Conservation (phyloP, 345 rosid species). For the Alliaria petiolata region DNA sequence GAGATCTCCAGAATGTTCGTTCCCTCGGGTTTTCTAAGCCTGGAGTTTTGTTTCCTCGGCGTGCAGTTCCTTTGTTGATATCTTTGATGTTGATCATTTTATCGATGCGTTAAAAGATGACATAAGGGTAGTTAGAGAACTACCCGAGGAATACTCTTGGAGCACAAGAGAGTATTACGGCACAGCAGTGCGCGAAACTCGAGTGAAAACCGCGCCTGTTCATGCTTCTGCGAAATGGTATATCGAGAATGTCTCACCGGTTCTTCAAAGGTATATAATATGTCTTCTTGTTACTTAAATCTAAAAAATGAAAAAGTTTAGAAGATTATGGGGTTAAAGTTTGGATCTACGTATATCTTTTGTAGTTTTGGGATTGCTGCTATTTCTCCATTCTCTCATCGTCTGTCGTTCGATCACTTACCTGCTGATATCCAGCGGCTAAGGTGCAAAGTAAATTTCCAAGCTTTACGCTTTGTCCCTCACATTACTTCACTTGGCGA, state of each 20-base stretch:
- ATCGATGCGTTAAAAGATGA: conserved; percentile 61
- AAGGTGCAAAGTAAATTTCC: conserved; percentile 95
- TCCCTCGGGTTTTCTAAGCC: background rate
- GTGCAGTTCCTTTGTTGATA: conserved; percentile 80
- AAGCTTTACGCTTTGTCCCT: conserved; percentile 83
- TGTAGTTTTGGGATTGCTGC: conserved; percentile 90
- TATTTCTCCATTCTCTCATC: conserved; percentile 91
- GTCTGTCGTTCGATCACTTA: conserved; percentile 81
- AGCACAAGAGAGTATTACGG: conserved; percentile 94
- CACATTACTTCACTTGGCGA: conserved; percentile 77
- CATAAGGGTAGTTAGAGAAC: conserved; percentile 61
- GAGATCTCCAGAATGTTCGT: no score
- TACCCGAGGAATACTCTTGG: conserved; percentile 72
- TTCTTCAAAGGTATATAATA: conserved; percentile 65
- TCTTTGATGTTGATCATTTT: conserved; percentile 90
- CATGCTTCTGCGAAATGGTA: conserved; percentile 94
- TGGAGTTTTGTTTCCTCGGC: background rate
- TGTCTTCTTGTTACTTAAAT: background rate
- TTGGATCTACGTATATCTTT: background rate
- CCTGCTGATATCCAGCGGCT: conserved; percentile 65
- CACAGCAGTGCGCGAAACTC: conserved; percentile 65
- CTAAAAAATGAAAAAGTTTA: background rate
- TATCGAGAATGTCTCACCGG: conserved; percentile 81
- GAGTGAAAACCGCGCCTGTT: conserved; percentile 90
- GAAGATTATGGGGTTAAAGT: background rate